Evolutionary conservation across 208 protist genomes (phyloP), one percentile per base, ranked within the genome.

Genomic region (Tritrichomonas musculus): DNA sequence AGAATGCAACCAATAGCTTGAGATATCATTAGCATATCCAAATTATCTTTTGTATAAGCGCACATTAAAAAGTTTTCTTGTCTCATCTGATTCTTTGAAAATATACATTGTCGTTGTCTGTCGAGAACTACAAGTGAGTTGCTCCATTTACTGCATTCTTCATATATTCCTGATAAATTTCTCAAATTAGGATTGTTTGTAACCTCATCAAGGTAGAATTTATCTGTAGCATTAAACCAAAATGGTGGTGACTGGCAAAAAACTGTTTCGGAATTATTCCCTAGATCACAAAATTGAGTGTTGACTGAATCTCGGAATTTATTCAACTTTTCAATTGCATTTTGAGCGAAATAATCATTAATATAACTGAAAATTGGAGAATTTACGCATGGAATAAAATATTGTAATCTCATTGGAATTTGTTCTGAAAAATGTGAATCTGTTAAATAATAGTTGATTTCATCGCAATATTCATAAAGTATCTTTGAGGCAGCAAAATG

Each of bases 11-110:
- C 73, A 30, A 44, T n/a, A n/a, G 36, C 20, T 53, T 84, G 73
- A n/a, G 73, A 47, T 5, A 84, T 53, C 36, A 53, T 84, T 14
- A 84, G 25, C 73, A 84, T 84, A 53, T 84, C 27, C 11, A 84
- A 44, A 25, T 84, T 84, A 53, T 84, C 73, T 44, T 84, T 84
- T 53, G 44, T 84, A 53, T 84, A 84, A 25, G 36, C n/a, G 44
- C 73, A 84, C 2, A 84, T 14, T 1, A 84, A 44, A n/a, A 84
- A 84, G 1, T 49, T 33, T 33, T 84, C 73, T 8, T 53, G 17
- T 30, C n/a, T 47, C 27, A 84, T 84, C 53, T 49, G 3, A 33
- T 53, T 22, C 73, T 84, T 84, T 53, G 73, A 53, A 3, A 30
- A 84, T 53, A 1, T 53, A 44, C 73, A 84, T 22, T 8, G 27